Percentiles rank a stretch among this genome's conserved stretches.
Conservation (phyloP, 73 alveolate species). For the Symbiodinium natans region DNA sequence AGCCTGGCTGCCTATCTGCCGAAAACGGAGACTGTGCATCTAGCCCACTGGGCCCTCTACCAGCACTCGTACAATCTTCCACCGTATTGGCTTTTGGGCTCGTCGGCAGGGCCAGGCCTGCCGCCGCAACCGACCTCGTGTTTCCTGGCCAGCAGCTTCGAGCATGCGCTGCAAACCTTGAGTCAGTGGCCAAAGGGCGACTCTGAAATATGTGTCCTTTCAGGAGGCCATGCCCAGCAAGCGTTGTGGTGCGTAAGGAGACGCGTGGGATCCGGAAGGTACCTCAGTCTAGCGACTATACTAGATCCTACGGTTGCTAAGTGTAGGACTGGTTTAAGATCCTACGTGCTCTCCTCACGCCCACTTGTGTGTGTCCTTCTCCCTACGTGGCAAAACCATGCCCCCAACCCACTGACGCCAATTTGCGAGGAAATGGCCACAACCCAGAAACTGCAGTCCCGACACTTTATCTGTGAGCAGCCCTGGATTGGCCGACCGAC, state of each 20-base stretch:
- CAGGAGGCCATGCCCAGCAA: not conserved
- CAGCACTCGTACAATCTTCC: not conserved
- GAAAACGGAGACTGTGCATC: not conserved
- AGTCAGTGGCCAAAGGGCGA: not conserved
- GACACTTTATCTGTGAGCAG: not conserved
- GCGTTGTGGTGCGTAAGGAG: not conserved
- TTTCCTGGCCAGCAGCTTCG: not conserved
- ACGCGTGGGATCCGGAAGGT: not conserved
- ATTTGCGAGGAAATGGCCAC: not conserved
- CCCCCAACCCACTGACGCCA: not conserved
- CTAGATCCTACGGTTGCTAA: not conserved
- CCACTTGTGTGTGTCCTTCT: not conserved
- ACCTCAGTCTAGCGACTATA: not conserved
- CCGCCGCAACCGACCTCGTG: not conserved
- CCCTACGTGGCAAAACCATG: not conserved
- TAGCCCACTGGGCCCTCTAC: not conserved
- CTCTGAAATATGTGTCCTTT: not conserved
- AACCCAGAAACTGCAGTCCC: not conserved
- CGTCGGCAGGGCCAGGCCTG: not conserved
- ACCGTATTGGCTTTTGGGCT: not conserved
- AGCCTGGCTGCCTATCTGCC: not conserved
- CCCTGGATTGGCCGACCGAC: not conserved
- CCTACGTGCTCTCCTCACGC: not conserved
- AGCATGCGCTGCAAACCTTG: not conserved
- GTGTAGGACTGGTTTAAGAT: not conserved